A percentile compares a stretch with the other conserved stretches of the same genome.
phyloP scores from a whole-genome alignment of 257 asterid genomes.

The Apocynum venetum region DNA sequence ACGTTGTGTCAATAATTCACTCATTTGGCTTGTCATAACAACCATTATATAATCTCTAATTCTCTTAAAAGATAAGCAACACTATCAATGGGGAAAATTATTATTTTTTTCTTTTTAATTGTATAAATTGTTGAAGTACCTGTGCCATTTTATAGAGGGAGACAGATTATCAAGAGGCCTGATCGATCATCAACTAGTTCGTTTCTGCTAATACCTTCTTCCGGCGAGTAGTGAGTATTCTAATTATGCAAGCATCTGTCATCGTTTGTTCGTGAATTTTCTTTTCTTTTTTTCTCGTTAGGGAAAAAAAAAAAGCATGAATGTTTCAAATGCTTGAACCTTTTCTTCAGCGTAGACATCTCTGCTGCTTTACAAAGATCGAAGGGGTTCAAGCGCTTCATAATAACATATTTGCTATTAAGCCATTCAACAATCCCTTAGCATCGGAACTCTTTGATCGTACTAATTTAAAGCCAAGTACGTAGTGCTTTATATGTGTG shows the following conservation, averaged over 20 bases:
- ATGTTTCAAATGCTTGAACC: background rate
- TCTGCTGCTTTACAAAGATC: background rate
- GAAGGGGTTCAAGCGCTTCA: background rate
- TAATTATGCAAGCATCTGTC: background rate
- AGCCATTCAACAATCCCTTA: background rate
- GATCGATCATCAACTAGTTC: constrained; percentile 5
- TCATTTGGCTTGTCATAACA: background rate
- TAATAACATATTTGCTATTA: background rate
- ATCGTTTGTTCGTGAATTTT: background rate
- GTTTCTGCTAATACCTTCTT: background rate
- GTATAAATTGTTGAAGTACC: background rate
- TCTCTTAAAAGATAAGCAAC: background rate
- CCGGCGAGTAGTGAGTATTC: background rate
- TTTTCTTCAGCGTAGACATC: no score
- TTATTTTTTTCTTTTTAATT: background rate
- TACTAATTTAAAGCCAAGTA: background rate
- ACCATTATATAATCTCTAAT: background rate
- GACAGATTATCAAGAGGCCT: background rate
- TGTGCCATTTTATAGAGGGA: background rate
- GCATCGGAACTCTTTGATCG: background rate
- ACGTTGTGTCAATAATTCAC: background rate
- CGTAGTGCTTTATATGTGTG: background rate
- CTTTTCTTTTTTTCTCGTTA: background rate
- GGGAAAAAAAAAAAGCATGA: background rate
- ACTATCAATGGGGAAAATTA: background rate